Evolutionary conservation across 2,329 filamentous ascomycete species (phyloP), one percentile per base, ranked within the genome.

Genomic region (Apiospora marii): DNA sequence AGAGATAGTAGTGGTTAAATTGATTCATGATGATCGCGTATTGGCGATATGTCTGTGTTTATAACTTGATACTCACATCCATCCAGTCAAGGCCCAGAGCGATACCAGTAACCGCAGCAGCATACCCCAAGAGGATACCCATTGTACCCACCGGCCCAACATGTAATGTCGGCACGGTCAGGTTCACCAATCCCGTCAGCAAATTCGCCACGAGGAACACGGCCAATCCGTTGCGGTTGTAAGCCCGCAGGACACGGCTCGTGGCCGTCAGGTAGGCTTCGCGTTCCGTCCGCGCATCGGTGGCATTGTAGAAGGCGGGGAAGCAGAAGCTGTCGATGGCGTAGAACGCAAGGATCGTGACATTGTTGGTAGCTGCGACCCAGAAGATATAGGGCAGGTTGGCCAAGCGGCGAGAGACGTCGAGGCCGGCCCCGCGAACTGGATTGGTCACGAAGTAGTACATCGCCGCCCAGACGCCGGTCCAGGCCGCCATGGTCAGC

Each of bases 381-480:
- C 96, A 98, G 64, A 98, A 86, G 61, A 98, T 89, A 81, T 99
- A 99, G 0, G 96, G 95, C 74, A 98, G 87, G 79, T 99, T 99
- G 12, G 96, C 96, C 72, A 98, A 86, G 0, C 96, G 92, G 27
- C 96, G 92, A 7, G 96, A 98, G 10, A 98, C 94, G 19, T 87
- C 87, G 41, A 97, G 86, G 8, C 91, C 91, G 46, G 94, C 87
- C 7, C 94, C 95, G 75, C 92, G 92, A 14, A 83, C 84, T 79
- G 92, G 92, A 77, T 88, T 89, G 0, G 93, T 94, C 46, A 90
- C 88, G 37, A 94, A 77, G 69, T 89, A 85, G 83, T 95, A 98
- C 16, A 97, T 85, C 0, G 84, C 83, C 3, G 86, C 87, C 94
- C 95, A 98, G 68, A 91, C 82, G 1, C 84, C 80, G 3, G 91